Percentiles rank a stretch among this genome's conserved stretches.
phyloP scores from a whole-genome alignment of 345 rosid genomes.

The Eucalyptus guilfoylei region DNA sequence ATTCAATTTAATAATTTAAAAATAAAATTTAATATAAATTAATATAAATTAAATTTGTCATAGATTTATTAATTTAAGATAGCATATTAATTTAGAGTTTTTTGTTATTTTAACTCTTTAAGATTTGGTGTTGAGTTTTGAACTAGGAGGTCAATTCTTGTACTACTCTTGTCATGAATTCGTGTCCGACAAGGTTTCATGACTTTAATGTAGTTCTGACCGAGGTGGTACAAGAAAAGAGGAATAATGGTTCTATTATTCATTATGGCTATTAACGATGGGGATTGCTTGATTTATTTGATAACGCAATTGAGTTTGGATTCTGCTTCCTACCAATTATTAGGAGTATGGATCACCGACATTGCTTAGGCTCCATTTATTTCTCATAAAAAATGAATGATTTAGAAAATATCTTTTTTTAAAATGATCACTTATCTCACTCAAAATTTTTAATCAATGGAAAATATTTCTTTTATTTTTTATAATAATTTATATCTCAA shows the following conservation, averaged over 20 bases:
- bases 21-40: too few relatives aligned
- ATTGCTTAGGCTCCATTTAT: background rate
- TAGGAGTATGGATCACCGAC: background rate
- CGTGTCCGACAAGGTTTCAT: background rate
- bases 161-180: background rate
- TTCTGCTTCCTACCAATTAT: background rate
- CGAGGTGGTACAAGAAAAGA: background rate
- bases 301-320: background rate
- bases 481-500: background rate
- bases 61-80: accelerated
- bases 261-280: background rate
- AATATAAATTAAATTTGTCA: accelerated
- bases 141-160: background rate
- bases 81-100: too few relatives aligned
- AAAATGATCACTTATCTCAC: background rate
- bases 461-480: background rate
- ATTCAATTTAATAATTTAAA: too few relatives aligned
- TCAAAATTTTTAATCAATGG: background rate
- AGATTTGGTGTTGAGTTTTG: background rate
- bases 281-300: background rate
- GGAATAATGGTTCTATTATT: background rate
- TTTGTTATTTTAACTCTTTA: too few relatives aligned
- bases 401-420: accelerated
- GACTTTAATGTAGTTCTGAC: background rate
- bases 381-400: background rate